Evolutionary conservation across 2,329 filamentous ascomycete genomes (phyloP).

Genomic region (Elsinoe fawcettii): DNA sequence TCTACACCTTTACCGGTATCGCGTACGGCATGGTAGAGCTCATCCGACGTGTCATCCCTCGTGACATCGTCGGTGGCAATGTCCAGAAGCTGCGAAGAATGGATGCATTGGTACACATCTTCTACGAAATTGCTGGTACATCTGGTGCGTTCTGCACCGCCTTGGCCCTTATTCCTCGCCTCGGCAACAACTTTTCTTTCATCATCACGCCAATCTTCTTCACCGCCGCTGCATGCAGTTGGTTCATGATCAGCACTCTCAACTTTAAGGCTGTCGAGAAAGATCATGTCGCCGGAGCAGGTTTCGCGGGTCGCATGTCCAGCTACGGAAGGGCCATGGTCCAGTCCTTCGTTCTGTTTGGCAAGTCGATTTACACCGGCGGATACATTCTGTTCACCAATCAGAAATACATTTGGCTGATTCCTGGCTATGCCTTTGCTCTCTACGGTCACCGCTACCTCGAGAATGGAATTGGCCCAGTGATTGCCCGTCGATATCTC

Average conservation of each 20-base stretch:
- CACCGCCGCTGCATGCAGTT: conserved; percentile 33
- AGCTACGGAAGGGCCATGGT: conserved; percentile 34
- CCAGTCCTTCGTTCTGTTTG: conserved; percentile 38
- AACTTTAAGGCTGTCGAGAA: conserved; percentile 28
- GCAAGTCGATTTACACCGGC: conserved; percentile 41
- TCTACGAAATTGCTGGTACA: conserved; percentile 44
- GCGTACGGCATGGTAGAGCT: conserved; percentile 44
- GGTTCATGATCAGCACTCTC: conserved; percentile 42
- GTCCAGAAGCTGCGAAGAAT: conserved; percentile 43
- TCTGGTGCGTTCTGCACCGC: conserved; percentile 43
- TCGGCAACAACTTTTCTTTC: conserved; percentile 47
- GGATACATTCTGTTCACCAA: conserved; percentile 41
- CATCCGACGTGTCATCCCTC: conserved; percentile 44
- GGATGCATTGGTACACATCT: conserved; percentile 42
- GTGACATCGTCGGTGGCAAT: conserved; percentile 46
- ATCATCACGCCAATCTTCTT: conserved; percentile 46
- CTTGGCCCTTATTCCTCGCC: conserved; percentile 42
- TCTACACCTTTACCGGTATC: conserved; percentile 39
- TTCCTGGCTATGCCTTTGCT: conserved; percentile 43
- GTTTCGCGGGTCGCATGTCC: conserved; percentile 21
- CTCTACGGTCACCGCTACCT: conserved; percentile 46
- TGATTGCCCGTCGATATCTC: conserved; percentile 41
- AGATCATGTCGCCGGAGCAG: conserved; percentile 14
- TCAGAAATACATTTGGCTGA: conserved; percentile 44
- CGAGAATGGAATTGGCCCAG: conserved; percentile 42